These are phyloP conservation scores for Solanum phureja DNA, from an alignment of 257 asterid genomes.

Conservation along the genomic window DNA sequence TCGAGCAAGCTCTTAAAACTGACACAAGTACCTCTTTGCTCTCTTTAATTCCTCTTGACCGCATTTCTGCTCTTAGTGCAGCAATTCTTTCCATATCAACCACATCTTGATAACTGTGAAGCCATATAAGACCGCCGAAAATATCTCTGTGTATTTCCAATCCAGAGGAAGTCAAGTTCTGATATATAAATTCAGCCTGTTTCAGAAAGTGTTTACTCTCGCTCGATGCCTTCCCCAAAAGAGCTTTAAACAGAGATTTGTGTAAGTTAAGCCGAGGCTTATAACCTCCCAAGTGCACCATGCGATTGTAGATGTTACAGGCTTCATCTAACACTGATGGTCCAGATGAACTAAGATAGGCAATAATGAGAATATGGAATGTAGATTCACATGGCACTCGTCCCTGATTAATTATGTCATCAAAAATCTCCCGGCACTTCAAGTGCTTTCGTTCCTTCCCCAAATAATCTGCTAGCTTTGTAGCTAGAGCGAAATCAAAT, in stretches of 20 bases:
- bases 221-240: conserved; percentile 41
- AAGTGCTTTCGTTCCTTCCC: conserved; percentile 80
- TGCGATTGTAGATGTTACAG: conserved; percentile 60
- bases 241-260: conserved; percentile 78
- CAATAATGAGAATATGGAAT: conserved; percentile 57
- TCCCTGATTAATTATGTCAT: conserved; percentile 79
- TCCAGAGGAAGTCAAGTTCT: conserved; percentile 52
- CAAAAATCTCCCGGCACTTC: conserved; percentile 77
- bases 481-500: conserved; percentile 77
- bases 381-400: conserved; percentile 79
- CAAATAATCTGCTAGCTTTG: conserved; percentile 85
- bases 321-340: conserved; percentile 66
- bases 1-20: conserved; percentile 71
- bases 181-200: conserved; percentile 83
- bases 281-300: conserved; percentile 87
- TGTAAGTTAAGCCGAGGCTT: conserved; percentile 81
- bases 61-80: conserved; percentile 56
- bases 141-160: conserved; percentile 61
- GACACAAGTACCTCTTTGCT: conserved; percentile 55
- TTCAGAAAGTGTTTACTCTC: conserved; percentile 50
- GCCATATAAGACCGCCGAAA: conserved; percentile 81
- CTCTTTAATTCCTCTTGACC: conserved; percentile 44
- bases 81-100: conserved; percentile 64
- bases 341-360: conserved; percentile 74
- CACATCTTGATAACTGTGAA: conserved; percentile 76